Conservation (phyloP, 495 filamentous ascomycete species). For the Bacidia gigantensis region DNA sequence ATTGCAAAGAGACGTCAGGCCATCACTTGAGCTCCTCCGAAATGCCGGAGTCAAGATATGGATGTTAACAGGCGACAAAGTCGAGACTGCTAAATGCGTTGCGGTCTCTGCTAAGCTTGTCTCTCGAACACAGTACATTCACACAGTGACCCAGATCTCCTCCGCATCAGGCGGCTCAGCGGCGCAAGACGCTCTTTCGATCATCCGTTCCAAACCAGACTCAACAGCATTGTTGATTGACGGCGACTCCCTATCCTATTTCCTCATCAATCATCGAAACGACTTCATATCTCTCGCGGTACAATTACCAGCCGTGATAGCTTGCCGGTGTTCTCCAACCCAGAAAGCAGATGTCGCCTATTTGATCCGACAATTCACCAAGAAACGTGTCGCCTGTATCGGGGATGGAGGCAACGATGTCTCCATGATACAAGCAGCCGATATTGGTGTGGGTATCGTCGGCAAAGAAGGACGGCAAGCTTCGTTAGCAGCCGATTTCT, state of each 20-base stretch:
- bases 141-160: conserved; percentile 68
- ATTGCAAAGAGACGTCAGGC: conserved; percentile 86
- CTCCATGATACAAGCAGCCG: conserved; percentile 96
- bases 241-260: conserved; percentile 72
- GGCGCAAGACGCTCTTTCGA: conserved; percentile 74
- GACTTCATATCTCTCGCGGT: conserved; percentile 87
- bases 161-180: conserved; percentile 29
- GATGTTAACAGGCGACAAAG: conserved; percentile 99
- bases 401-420: conserved; percentile 98
- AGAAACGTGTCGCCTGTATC: conserved; percentile 90
- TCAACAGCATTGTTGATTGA: conserved; percentile 86
- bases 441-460: conserved; percentile 95
- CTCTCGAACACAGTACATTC: conserved; percentile 87
- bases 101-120: conserved; percentile 90
- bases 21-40: conserved; percentile 81
- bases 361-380: conserved; percentile 82
- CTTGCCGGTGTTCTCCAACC: conserved; percentile 92
- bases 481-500: conserved; percentile 88
- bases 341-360: conserved; percentile 91
- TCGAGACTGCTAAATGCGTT: conserved; percentile 94
- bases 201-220: conserved; percentile 73
- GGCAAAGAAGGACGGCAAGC: conserved; percentile 96
- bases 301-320: conserved; percentile 77
- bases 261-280: conserved; percentile 64
- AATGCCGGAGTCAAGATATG: conserved; percentile 99